Evolutionary conservation across 2,329 filamentous ascomycete genomes (phyloP), one percentile per base, ranked within the genome.

Genomic region (Thielaviopsis euricoi): DNA sequence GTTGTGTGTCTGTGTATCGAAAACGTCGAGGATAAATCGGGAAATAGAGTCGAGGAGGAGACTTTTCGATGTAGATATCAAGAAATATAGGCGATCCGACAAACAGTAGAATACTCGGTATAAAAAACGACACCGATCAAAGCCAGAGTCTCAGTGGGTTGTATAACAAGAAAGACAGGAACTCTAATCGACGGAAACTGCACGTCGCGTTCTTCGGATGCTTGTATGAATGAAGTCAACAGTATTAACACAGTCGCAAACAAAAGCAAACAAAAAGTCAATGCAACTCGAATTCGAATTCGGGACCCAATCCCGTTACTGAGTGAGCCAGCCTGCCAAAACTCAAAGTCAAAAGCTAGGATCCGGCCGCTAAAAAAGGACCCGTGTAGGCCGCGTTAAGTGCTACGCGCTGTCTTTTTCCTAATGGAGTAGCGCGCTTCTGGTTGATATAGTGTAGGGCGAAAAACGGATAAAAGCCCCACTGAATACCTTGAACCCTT

Each of bases 371-470:
- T 17, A 49, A 55, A 60, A 61, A 55, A 51, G 58, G 62, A 60
- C 60, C 43, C 43, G 61, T 56, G 52, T 51, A 17, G n/a, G 48
- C 23, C 55, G 59, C 56, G 59, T 60, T 40, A 60, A 60, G 59
- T 60, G 56, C 56, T 58, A 58, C 56, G 53, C 56, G 59, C 23
- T 33, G 25, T 37, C 17, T 33, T n/a, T 29, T 53, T 53, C n/a
- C 52, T 22, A 53, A 53, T 40, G 37, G 21, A 22, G 26, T 29
- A 40, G 37, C 21, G 52, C 25, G 26, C 26, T 33, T 33, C 12
- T 33, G 12, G 29, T 10, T 33, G 15, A 22, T 21, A 29, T 2
- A 29, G 26, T 17, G 13, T n/a, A 33, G 29, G 29, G 29, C 29
- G 12, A 40, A 29, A 53, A 40, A 21, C 17, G n/a, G n/a, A n/a